Base-by-base conservation (phyloP, 345 rosid species). In the Hevea brasiliensis region DNA sequence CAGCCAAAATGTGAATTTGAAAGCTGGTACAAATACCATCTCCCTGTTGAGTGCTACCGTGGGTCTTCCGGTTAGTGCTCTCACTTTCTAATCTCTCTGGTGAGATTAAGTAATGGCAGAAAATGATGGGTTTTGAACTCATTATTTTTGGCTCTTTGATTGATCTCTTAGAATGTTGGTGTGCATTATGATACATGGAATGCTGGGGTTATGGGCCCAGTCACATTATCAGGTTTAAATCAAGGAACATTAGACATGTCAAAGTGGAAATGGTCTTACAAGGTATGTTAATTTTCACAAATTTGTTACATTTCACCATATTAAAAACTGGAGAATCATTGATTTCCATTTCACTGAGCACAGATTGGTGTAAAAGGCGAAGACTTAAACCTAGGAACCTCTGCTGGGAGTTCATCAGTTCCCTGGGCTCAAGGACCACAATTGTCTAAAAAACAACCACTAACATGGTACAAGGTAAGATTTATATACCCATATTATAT, bases 21-120 rank as follows among this genome's bases (percentile, higher is more conserved):
- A 8, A 18, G 82, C 65, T 1, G 86, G 86, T 11, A 37, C 54
- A 32, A 84, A 84, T 76, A 74, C 54, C 35, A 73, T 84, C 47
- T 71, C 86, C 14, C 54, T 84, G n/a, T 73, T 84, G 18, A 84
- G 86, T 24, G 84, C 74, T 45, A 72, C 84, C 4, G 79, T 84
- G 13, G 86, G 86, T 21, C 79, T 84, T 6, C 75, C 74, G 63
- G 86, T 83, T 27, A 65, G 81, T 61, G 4, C 40, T 44, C 47
- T 44, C 9, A 3, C 17, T 21, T 11, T 8, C 13, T 15, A 35
- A 6, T 40, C 3, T 13, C 29, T 0, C 18, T 60, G 9, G 6
- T 4, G 1, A 35, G 50, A 7, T 14, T 1, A 14, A 50, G 6
- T 18, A 14, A 18, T 50, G 15, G 20, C 55, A 3, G 50, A 72